These are phyloP conservation scores for Emmonsia crescens DNA, from an alignment of 2,329 filamentous ascomycete species.

Conservation along the genomic window DNA sequence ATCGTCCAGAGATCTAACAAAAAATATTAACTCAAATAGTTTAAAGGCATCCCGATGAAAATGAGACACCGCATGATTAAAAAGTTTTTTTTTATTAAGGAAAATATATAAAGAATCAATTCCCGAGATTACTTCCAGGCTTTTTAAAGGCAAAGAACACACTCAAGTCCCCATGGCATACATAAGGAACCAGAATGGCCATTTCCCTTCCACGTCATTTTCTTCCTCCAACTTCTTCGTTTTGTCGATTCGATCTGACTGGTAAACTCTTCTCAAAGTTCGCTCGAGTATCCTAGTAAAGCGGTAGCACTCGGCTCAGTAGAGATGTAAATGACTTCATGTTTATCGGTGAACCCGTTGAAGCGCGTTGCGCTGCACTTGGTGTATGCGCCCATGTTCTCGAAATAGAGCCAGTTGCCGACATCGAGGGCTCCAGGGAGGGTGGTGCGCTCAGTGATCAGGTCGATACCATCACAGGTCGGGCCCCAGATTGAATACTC, in stretches of 20 bases:
- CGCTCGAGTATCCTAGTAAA: constrained; percentile 45
- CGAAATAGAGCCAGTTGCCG: constrained; percentile 97
- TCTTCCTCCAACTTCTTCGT: neutral
- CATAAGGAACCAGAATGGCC: neutral
- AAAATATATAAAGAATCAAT: neutral
- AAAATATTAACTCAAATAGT: neutral
- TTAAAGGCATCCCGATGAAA: neutral
- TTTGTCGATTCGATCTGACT: neutral
- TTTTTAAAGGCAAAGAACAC: neutral
- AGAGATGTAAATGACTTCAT: constrained; percentile 89
- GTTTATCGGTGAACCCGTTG: constrained; percentile 89
- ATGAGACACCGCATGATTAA: neutral
- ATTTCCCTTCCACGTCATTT: neutral
- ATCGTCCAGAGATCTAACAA: neutral
- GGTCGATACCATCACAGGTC: constrained; percentile 95
- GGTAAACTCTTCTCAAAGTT: neutral
- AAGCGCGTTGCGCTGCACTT: constrained; percentile 96
- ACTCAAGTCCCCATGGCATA: neutral
- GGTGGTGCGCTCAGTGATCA: constrained; percentile 70
- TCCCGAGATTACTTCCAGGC: neutral
- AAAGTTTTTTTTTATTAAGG: neutral
- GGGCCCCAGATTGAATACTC: constrained; percentile 98
- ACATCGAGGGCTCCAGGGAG: constrained; percentile 72
- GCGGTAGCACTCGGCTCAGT: constrained; percentile 81
- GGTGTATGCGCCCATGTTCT: constrained; percentile 97